Conservation (phyloP, 1,284 basidiomycete genomes). For the Fomitopsis schrenkii region DNA sequence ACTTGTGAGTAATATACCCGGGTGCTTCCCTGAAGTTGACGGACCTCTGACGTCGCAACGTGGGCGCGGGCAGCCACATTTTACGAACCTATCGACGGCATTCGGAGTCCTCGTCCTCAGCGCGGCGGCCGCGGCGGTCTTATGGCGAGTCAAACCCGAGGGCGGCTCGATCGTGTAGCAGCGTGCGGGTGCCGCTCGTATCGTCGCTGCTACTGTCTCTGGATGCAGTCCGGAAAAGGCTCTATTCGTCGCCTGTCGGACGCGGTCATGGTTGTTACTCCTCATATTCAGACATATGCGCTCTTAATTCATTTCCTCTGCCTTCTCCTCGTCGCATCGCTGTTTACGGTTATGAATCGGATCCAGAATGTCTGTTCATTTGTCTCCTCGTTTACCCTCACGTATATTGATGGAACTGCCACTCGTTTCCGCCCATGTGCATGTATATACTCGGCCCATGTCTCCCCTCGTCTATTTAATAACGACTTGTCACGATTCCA, state of each 20-base stretch:
- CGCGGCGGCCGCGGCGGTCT: conserved; percentile 62
- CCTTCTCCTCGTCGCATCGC: not conserved
- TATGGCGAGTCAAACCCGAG: conserved; percentile 60
- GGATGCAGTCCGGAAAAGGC: not conserved
- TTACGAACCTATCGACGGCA: conserved; percentile 34
- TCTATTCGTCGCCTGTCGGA: not conserved
- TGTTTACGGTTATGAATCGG: not conserved
- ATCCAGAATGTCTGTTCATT: not conserved
- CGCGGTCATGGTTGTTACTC: not conserved
- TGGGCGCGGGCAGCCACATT: conserved; percentile 2
- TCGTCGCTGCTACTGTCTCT: not conserved
- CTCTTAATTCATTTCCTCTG: not conserved
- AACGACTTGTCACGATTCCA: not conserved
- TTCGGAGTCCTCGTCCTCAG: conserved; percentile 56
- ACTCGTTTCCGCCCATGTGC: not conserved
- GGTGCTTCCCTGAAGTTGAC: not conserved
- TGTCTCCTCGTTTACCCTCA: not conserved
- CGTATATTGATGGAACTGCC: not conserved
- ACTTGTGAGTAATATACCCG: conserved; percentile 10
- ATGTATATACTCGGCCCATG: not conserved
- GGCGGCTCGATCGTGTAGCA: conserved; percentile 4
- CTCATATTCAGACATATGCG: not conserved
- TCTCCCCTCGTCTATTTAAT: not conserved
- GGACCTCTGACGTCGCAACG: conserved; percentile 4
- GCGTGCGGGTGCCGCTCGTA: not conserved